Evolutionary conservation across 257 asterid genomes (phyloP).

Genomic region (Anisodus tanguticus): DNA sequence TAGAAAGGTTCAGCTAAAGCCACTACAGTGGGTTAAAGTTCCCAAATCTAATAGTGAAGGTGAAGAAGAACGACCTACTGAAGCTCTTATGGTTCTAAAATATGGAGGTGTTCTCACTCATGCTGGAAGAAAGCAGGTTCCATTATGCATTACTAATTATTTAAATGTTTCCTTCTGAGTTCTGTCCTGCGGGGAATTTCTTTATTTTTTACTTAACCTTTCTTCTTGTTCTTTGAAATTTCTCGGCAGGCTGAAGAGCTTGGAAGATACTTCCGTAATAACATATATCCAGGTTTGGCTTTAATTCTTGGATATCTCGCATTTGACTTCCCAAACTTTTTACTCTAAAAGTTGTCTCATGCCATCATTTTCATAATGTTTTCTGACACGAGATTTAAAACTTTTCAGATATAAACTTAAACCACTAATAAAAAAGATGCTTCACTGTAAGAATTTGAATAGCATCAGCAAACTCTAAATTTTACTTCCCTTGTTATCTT

Average conservation of each 20-base stretch:
- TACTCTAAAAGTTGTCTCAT: background rate
- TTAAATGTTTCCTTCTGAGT: background rate
- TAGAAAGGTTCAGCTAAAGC: conserved; percentile 95
- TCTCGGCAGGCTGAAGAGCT: conserved; percentile 92
- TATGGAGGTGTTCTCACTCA: conserved; percentile 99
- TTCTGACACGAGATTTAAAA: background rate
- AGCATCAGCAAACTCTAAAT: background rate
- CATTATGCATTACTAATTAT: background rate
- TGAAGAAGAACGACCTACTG: conserved; percentile 87
- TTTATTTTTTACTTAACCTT: background rate
- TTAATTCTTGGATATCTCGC: background rate
- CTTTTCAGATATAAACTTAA: background rate
- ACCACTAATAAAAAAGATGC: background rate
- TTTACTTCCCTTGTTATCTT: background rate
- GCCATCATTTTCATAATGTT: background rate
- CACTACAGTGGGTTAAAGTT: conserved; percentile 86
- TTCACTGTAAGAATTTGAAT: background rate
- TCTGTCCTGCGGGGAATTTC: background rate
- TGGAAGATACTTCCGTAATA: conserved; percentile 88
- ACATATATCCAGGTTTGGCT: conserved; percentile 88
- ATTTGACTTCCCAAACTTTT: conserved; percentile 17
- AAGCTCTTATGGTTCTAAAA: conserved; percentile 97
- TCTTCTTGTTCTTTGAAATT: conserved; percentile 34
- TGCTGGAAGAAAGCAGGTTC: conserved; percentile 97
- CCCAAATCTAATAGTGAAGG: conserved; percentile 79